Conservation (phyloP, 768 basidiomycete species). For the Neoboletus brunneissimus region DNA sequence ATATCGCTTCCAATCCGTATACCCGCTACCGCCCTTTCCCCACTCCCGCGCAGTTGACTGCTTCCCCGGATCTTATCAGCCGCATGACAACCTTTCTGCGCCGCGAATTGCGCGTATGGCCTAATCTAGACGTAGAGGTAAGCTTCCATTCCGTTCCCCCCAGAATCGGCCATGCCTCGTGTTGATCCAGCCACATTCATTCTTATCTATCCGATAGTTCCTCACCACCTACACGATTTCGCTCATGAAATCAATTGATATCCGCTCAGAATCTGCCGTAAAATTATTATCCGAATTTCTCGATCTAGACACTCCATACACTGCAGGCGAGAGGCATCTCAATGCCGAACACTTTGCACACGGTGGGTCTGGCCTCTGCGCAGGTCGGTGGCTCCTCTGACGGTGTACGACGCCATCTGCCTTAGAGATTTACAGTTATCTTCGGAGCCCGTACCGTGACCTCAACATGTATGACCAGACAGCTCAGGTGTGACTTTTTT, state of each 20-base stretch:
- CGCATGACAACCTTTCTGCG: slow-evolving; percentile 80
- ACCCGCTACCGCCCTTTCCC: slow-evolving; percentile 90
- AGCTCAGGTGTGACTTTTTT: slow-evolving; percentile 75
- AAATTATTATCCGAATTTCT: slow-evolving; percentile 85
- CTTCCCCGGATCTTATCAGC: slow-evolving; percentile 69
- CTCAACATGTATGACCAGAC: slow-evolving; percentile 76
- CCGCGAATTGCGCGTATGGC: slow-evolving; percentile 86
- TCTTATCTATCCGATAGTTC: slow-evolving; percentile 51
- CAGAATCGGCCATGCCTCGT: too few species aligned
- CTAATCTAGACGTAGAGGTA: slow-evolving; percentile 86
- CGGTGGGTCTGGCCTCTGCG: slow-evolving; percentile 47
- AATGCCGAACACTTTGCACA: slow-evolving; percentile 95
- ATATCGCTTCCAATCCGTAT: slow-evolving; percentile 83
- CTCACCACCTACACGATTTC: slow-evolving; percentile 86
- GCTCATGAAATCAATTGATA: slow-evolving; percentile 89
- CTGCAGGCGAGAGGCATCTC: slow-evolving; percentile 51
- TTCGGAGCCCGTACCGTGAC: slow-evolving; percentile 86
- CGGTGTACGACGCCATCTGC: neutral
- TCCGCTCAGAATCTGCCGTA: slow-evolving; percentile 85
- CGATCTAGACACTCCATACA: slow-evolving; percentile 66
- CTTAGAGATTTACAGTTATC: slow-evolving; percentile 82
- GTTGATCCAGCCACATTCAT: slow-evolving; percentile 12
- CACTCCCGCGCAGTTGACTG: slow-evolving; percentile 78
- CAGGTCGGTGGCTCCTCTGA: neutral
- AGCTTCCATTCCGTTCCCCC: slow-evolving; percentile 18